These are phyloP conservation scores for Tubosaeta sp. DNA, from an alignment of 768 basidiomycete genomes.

Conservation along the genomic window DNA sequence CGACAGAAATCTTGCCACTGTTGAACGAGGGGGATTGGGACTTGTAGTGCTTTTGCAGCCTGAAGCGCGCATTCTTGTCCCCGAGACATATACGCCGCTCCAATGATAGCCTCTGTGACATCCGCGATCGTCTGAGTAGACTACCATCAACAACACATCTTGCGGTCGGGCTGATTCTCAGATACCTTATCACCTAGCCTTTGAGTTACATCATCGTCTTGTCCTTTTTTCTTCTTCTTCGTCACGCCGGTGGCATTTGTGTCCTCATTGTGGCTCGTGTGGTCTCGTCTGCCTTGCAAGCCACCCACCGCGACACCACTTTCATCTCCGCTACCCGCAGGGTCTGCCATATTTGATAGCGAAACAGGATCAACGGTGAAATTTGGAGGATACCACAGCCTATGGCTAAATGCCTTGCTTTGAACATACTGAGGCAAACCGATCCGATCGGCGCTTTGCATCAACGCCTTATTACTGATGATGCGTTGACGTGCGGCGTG, in stretches of 20 bases:
- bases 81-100: slow-evolving; percentile 73
- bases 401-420: slow-evolving; percentile 63
- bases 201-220: slow-evolving; percentile 41
- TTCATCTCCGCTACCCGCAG: slow-evolving; percentile 32
- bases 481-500: slow-evolving; percentile 64
- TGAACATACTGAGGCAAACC: slow-evolving; percentile 74
- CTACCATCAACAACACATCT: slow-evolving; percentile 9
- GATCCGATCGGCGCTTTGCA: slow-evolving; percentile 47
- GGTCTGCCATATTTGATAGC: slow-evolving; percentile 12
- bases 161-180: background rate
- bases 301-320: slow-evolving; percentile 8
- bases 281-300: slow-evolving; percentile 9
- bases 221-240: slow-evolving; percentile 40
- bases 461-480: slow-evolving; percentile 70
- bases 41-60: slow-evolving; percentile 57
- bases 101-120: slow-evolving; percentile 80
- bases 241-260: slow-evolving; percentile 1
- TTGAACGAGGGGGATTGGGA: slow-evolving; percentile 61
- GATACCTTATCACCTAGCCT: slow-evolving; percentile 77
- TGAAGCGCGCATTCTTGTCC: slow-evolving; percentile 65
- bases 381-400: slow-evolving; percentile 59
- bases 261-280: slow-evolving; percentile 12
- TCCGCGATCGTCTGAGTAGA: slow-evolving; percentile 68
- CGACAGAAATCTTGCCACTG: slow-evolving; percentile 67
- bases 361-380: slow-evolving; percentile 29